phyloP scores from a whole-genome alignment of 1,284 basidiomycete genomes.

The Leccinum subatratum region DNA sequence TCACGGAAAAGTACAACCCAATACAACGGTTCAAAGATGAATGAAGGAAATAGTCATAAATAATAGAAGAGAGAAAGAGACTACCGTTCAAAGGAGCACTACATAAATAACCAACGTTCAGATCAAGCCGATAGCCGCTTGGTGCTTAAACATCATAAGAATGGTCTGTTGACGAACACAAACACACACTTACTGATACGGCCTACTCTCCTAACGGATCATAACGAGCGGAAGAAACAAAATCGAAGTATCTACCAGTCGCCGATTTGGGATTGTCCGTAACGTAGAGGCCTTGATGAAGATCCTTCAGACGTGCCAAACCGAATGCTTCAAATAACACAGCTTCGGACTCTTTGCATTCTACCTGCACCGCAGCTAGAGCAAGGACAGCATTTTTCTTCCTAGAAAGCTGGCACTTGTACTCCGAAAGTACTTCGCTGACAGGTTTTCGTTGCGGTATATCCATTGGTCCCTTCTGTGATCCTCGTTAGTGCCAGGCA shows the following conservation, averaged over 20 bases:
- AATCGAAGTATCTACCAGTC: neutral
- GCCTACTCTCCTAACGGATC: neutral
- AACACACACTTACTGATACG: neutral
- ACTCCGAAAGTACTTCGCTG: neutral
- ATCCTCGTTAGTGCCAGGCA: neutral
- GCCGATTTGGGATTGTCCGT: neutral
- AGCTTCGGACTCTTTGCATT: neutral
- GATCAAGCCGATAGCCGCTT: neutral
- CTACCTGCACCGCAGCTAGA: neutral
- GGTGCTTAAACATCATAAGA: neutral
- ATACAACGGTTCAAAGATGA: neutral
- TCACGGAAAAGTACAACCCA: neutral
- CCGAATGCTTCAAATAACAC: neutral
- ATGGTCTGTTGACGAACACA: too few relatives aligned
- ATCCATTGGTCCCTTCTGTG: neutral
- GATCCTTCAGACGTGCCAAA: neutral
- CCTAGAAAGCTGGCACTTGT: neutral
- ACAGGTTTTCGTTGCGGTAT: neutral
- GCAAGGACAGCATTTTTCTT: neutral
- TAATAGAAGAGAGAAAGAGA: neutral
- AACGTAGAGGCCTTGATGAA: neutral
- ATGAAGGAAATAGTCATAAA: neutral
- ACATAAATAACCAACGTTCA: neutral
- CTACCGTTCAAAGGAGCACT: neutral
- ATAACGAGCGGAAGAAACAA: neutral